Percentiles rank a stretch among this genome's conserved stretches.
phyloP scores from a whole-genome alignment of 352 stramenopile species.

The Pythium myriotylum region DNA sequence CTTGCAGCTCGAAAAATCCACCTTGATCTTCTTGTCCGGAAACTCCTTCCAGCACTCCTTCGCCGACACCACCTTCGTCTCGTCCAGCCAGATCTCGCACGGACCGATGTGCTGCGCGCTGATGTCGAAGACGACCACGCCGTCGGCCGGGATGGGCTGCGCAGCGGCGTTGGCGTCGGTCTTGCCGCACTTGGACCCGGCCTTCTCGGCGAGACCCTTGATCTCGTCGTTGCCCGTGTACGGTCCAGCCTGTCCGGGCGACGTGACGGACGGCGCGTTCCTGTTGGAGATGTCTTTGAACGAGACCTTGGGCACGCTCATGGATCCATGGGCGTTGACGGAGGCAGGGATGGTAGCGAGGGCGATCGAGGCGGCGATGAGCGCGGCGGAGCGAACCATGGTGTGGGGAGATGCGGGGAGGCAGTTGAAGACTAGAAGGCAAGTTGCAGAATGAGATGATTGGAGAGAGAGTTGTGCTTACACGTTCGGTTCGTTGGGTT shows the following conservation, averaged over 20 bases:
- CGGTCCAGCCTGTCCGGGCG: conserved; percentile 25
- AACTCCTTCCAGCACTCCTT: conserved; percentile 39
- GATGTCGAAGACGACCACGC: conserved; percentile 32
- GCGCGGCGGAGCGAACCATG: conserved; percentile 10
- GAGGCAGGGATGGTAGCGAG: conserved; percentile 2
- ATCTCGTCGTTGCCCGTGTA: conserved; percentile 38
- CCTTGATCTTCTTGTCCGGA: conserved; percentile 29
- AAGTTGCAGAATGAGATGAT: conserved; percentile 11
- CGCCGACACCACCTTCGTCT: conserved; percentile 34
- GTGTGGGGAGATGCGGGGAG: not conserved
- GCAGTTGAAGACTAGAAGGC: not conserved
- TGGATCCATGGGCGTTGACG: conserved; percentile 18
- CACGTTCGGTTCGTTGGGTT: no score
- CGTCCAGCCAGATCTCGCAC: conserved; percentile 52
- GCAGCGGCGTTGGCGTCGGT: conserved; percentile 32
- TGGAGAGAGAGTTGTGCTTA: no score
- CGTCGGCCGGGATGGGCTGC: conserved; percentile 29
- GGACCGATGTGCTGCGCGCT: conserved; percentile 40
- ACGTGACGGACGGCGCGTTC: conserved; percentile 14
- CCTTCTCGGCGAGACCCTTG: conserved; percentile 29
- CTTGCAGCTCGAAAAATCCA: conserved; percentile 43
- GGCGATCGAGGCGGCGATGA: conserved; percentile 6
- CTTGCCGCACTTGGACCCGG: conserved; percentile 41
- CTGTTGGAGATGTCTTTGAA: conserved; percentile 24
- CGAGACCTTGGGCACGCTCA: conserved; percentile 9